Base-by-base conservation (phyloP, 805 yeast genomes). In the Wickerhamomyces strasburgensis region DNA sequence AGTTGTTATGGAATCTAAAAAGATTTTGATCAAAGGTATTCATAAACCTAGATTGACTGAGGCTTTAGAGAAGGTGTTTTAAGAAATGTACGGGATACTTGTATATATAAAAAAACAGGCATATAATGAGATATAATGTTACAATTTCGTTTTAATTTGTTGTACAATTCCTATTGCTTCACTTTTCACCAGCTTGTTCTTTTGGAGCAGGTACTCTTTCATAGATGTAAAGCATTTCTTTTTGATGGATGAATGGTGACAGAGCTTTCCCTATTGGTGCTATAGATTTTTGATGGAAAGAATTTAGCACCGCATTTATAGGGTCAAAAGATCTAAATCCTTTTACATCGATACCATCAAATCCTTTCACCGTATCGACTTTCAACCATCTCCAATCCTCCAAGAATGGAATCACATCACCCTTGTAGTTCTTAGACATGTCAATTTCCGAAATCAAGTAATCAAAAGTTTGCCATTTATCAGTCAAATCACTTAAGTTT, bases 1-100 rank as follows among this genome's bases (percentile, higher is more conserved):
- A 42, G 65, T 80, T 29, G 56, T 68, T 40, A 62, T 66, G 48
- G 72, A 71, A 34, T 72, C 81, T 16, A 68, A 69, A 29, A 71
- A 75, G 35, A 61, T 80, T 3, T 33, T 54, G 35, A 51, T 54
- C 31, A 48, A 51, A 42, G 56, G 58, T 11, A 34, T 40, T 31
- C 45, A 51, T 37, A 51, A 47, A 40, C 41, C 42, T 8, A 44
- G 44, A 30, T 19, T 53, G 13, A 23, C 31, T 14, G 34, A 35
- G 11, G 44, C 43, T 11, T 41, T 53, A 15, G 37, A 48, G n/a
- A 27, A 38, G 11, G 37, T 42, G 6, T 53, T 53, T 28, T 51
- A 28, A 39, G 10, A 14, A 11, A n/a, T n/a, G n/a, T 21, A 11
- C 7, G 25, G 25, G 25, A 21, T 21, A 8, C 25, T 21, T n/a